These are phyloP conservation scores for Naematelia encephala DNA, from an alignment of 768 basidiomycete species.

Conservation along the genomic window DNA sequence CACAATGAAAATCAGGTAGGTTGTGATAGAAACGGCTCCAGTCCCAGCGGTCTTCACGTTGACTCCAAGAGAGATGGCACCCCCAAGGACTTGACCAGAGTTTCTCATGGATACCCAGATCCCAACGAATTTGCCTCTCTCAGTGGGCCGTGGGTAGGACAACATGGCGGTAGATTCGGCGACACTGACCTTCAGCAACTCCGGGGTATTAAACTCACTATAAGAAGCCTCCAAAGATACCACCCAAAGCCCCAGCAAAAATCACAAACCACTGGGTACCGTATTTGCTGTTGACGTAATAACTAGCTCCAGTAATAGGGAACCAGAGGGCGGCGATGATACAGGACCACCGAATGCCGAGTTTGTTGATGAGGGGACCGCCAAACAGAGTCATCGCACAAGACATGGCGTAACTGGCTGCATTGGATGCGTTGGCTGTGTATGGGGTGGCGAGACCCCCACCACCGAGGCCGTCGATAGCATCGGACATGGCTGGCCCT, in stretches of 20 bases:
- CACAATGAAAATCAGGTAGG: conserved; percentile 28
- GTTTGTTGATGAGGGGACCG: conserved; percentile 36
- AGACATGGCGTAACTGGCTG: conserved; percentile 15
- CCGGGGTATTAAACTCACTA: conserved; percentile 3
- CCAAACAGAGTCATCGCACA: conserved; percentile 28
- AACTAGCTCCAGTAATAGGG: conserved; percentile 19
- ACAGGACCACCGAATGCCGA: conserved; percentile 36
- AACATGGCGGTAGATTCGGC: conserved; percentile 29
- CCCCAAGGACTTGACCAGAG: conserved; percentile 15
- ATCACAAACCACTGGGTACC: conserved; percentile 14
- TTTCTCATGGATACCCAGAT: conserved; percentile 30
- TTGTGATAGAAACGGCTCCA: conserved; percentile 20
- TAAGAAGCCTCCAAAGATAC: conserved; percentile 19
- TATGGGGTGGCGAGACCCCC: conserved; percentile 31
- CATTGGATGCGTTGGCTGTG: conserved; percentile 18
- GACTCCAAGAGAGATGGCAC: conserved; percentile 21
- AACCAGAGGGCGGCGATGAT: conserved; percentile 16
- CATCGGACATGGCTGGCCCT: conserved; percentile 30
- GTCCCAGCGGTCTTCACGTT: conserved; percentile 10
- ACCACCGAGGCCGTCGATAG: conserved; percentile 29
- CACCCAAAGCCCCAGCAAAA: conserved; percentile 10
- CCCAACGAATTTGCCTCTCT: conserved; percentile 22
- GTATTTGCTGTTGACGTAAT: conserved; percentile 15
- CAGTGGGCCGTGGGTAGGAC: conserved; percentile 13
- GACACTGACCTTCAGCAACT: conserved; percentile 2